phyloP scores from a whole-genome alignment of 805 yeast species.

The Sungouiella blattae region DNA sequence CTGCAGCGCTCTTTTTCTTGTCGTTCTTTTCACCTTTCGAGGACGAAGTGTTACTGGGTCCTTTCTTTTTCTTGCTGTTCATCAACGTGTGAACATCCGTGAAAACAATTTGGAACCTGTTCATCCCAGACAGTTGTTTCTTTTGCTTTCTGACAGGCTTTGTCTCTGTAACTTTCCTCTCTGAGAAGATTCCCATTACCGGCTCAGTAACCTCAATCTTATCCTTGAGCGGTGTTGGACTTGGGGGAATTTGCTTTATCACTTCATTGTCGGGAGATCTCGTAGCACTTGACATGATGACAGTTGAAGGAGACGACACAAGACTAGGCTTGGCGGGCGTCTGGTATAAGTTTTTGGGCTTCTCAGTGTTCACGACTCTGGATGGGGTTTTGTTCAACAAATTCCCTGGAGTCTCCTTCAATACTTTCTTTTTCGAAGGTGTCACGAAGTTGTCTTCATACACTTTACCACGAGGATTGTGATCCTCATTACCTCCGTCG shows the following conservation, averaged over 20 bases:
- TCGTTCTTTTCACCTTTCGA: background rate
- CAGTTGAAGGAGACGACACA: conserved; percentile 41
- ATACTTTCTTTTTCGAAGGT: conserved; percentile 28
- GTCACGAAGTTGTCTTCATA: conserved; percentile 21
- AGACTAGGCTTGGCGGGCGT: conserved; percentile 28
- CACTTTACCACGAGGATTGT: conserved; percentile 1
- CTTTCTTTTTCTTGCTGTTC: conserved; percentile 17
- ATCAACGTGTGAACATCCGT: conserved; percentile 20
- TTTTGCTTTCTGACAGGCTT: conserved; percentile 11
- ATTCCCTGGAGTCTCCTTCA: conserved; percentile 20
- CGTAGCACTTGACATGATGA: conserved; percentile 32
- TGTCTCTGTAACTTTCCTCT: conserved; percentile 15
- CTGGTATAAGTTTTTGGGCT: conserved; percentile 15
- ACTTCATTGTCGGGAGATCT: conserved; percentile 14
- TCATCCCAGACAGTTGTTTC: conserved; percentile 10
- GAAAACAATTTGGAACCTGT: conserved; percentile 17
- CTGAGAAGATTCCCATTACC: conserved; percentile 38
- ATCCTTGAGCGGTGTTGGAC: conserved; percentile 38
- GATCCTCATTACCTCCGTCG: conserved; percentile 4
- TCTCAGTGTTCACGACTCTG: too few relatives aligned
- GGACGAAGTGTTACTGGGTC: background rate
- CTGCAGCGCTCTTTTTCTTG: background rate
- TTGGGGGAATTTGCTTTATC: conserved; percentile 20
- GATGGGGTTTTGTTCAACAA: conserved; percentile 14
- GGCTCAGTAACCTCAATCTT: conserved; percentile 21